phyloP scores from a whole-genome alignment of 495 filamentous ascomycete species.

The Glonium stellatum region DNA sequence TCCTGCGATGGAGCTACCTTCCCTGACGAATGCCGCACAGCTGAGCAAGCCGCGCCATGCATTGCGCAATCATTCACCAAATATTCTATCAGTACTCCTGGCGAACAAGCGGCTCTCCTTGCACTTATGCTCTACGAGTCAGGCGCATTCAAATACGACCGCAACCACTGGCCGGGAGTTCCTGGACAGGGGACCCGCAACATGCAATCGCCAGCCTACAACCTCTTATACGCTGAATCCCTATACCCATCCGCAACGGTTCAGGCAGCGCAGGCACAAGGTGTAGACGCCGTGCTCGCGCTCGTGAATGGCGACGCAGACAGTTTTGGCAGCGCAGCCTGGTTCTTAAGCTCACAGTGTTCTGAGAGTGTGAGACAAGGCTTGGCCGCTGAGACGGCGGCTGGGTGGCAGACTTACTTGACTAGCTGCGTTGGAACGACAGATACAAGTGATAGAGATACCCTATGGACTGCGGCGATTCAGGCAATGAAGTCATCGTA shows the following conservation, averaged over 20 bases:
- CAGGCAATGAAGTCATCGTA: no score
- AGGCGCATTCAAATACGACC: constrained; percentile 42
- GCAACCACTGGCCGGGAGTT: constrained; percentile 39
- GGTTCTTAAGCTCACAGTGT: constrained; percentile 69
- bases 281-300: constrained; percentile 46
- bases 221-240: constrained; percentile 51
- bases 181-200: constrained; percentile 74
- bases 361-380: constrained; percentile 35
- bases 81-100: constrained; percentile 44
- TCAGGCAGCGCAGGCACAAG: constrained; percentile 22
- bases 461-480: constrained; percentile 46
- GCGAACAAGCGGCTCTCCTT: constrained; percentile 33
- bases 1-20: constrained; percentile 42
- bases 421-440: constrained; percentile 53
- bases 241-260: constrained; percentile 19
- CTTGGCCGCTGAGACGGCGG: constrained; percentile 47
- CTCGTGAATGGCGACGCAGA: constrained; percentile 51
- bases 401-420: constrained; percentile 58
- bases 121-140: constrained; percentile 52
- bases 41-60: constrained; percentile 52
- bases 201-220: constrained; percentile 61
- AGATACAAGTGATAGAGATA: constrained; percentile 43
- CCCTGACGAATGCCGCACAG: constrained; percentile 59
- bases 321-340: constrained; percentile 67
- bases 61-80: constrained; percentile 49